A percentile compares a stretch with the other conserved stretches of the same genome.
Evolutionary conservation across 805 yeast genomes (phyloP).

Genomic region (Saturnispora dispora): DNA sequence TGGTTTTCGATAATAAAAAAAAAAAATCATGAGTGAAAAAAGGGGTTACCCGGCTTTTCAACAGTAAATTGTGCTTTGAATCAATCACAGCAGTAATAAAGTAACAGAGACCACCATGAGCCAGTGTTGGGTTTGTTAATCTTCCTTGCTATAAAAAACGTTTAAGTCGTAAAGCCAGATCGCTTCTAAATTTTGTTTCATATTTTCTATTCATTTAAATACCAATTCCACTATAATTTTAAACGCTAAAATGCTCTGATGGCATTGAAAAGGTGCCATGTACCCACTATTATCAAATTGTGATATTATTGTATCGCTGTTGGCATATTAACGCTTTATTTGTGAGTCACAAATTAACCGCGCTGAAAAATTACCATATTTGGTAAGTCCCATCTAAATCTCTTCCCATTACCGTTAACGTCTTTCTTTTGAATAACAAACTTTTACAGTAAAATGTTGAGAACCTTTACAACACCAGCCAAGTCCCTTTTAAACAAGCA

Average conservation of each 20-base stretch:
- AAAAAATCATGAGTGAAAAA: background rate
- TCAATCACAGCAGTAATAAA: too few relatives aligned
- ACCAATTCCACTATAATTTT: too few relatives aligned
- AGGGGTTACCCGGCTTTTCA: background rate
- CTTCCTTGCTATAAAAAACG: too few relatives aligned
- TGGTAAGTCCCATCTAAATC: background rate
- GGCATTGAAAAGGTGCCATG: too few relatives aligned
- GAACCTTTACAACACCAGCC: conserved; percentile 6
- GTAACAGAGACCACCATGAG: too few relatives aligned
- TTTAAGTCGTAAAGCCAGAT: too few relatives aligned
- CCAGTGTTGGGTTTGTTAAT: too few relatives aligned
- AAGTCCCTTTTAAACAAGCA: conserved; percentile 8
- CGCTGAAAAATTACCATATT: background rate
- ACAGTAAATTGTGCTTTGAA: too few relatives aligned
- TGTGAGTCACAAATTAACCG: conserved; percentile 1
- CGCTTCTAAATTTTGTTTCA: background rate
- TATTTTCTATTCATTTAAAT: background rate
- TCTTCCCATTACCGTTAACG: background rate
- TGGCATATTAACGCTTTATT: background rate
- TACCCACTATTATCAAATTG: background rate
- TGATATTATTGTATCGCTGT: background rate
- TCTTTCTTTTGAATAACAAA: background rate
- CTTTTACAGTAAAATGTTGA: background rate
- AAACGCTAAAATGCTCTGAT: too few relatives aligned
- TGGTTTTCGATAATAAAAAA: background rate